Percentiles rank a stretch among this genome's conserved stretches.
These are phyloP conservation scores for Sugiyamaella lignohabitans DNA, from an alignment of 805 yeast species.

Conservation along the genomic window DNA sequence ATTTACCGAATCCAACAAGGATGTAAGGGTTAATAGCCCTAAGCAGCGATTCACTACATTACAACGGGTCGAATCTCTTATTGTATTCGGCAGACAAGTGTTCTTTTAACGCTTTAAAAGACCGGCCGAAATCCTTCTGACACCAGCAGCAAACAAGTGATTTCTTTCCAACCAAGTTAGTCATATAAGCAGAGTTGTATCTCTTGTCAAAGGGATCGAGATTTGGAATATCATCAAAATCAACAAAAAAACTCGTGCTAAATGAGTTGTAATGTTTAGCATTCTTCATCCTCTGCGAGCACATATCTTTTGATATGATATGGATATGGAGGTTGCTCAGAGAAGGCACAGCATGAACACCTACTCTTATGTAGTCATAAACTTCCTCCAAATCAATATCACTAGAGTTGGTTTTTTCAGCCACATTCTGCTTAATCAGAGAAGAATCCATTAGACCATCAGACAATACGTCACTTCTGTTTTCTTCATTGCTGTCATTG, in stretches of 20 bases:
- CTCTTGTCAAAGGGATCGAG: conserved; percentile 10
- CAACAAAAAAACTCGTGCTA: conserved; percentile 56
- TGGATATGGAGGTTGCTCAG: conserved; percentile 66
- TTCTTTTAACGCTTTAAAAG: conserved; percentile 38
- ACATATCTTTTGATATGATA: conserved; percentile 59
- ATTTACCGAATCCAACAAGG: too few species aligned
- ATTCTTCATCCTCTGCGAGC: conserved; percentile 48
- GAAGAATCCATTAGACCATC: too few species aligned
- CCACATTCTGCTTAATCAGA: too few species aligned
- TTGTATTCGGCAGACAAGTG: conserved; percentile 36
- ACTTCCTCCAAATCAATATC: conserved; percentile 1
- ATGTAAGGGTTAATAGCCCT: too few species aligned
- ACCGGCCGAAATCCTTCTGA: conserved; percentile 36
- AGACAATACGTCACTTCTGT: neutral
- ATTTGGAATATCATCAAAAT: conserved; percentile 45
- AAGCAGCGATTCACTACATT: too few species aligned
- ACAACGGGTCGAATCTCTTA: neutral
- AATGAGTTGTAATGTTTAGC: conserved; percentile 68
- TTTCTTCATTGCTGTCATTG: conserved; percentile 8
- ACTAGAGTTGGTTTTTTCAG: neutral
- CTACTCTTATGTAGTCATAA: conserved; percentile 39
- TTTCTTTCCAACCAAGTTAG: conserved; percentile 26
- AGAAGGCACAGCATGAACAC: conserved; percentile 69
- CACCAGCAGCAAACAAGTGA: conserved; percentile 42
- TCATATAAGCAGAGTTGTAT: conserved; percentile 38